phyloP scores from a whole-genome alignment of 345 rosid species.

The Brassica napus region Da-Ae NC_063435.1:878501-879000 shows the following conservation, averaged over 20 bases:
- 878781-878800: background rate
- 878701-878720: background rate
- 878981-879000: constrained; percentile 52
- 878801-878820: background rate
- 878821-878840: constrained; percentile 45
- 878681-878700: background rate
- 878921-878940: constrained; percentile 48
- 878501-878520: constrained; percentile 45
- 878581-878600: constrained; percentile 27
- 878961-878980: constrained; percentile 48
- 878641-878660: background rate
- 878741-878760: constrained; percentile 8
- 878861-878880: constrained; percentile 51
- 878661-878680: background rate
- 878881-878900: constrained; percentile 43
- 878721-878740: background rate
- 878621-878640: constrained; percentile 4
- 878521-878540: constrained; percentile 42
- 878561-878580: constrained; percentile 27
- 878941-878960: constrained; percentile 45
- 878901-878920: constrained; percentile 58
- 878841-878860: constrained; percentile 45
- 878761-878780: background rate
- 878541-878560: constrained; percentile 62
- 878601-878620: constrained; percentile 14